These are phyloP conservation scores for Solanum hybrid DNA, from an alignment of 305 asterid genomes.

Conservation along the genomic window DNA sequence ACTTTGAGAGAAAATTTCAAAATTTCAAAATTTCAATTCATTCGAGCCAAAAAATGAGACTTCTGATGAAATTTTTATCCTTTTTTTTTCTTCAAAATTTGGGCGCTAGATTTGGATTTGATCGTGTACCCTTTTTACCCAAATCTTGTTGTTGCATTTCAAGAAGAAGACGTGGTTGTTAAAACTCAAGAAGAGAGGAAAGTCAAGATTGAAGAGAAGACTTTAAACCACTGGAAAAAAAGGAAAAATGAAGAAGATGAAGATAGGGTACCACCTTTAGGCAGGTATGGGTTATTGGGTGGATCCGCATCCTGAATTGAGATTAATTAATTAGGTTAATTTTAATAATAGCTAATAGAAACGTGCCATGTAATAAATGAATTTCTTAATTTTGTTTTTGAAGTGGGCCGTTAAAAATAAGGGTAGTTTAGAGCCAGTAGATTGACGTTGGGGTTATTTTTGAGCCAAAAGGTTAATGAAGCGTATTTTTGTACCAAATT, in stretches of 20 bases:
- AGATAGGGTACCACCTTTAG: neutral
- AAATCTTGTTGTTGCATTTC: constrained; percentile 59
- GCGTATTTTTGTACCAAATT: neutral
- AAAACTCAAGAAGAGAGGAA: constrained; percentile 25
- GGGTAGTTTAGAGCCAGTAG: neutral
- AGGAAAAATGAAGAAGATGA: neutral
- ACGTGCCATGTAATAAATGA: neutral
- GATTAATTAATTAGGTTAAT: neutral
- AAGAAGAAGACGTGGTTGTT: constrained; percentile 26
- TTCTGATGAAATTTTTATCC: constrained; percentile 10
- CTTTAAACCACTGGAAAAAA: neutral
- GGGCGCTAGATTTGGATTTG: constrained; percentile 52
- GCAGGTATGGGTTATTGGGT: neutral
- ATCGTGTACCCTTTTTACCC: constrained; percentile 54
- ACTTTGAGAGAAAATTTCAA: neutral
- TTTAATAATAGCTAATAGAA: neutral
- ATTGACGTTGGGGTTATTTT: neutral
- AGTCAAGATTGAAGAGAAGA: neutral
- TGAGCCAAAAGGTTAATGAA: neutral
- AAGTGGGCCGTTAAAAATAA: neutral
- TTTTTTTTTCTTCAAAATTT: constrained; percentile 12
- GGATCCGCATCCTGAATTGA: neutral
- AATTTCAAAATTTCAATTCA: neutral
- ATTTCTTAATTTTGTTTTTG: neutral
- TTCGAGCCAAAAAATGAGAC: constrained; percentile 12